These are phyloP conservation scores for Rhodomyrtus psidioides DNA, from an alignment of 441 rosid species.

Conservation along the genomic window DNA sequence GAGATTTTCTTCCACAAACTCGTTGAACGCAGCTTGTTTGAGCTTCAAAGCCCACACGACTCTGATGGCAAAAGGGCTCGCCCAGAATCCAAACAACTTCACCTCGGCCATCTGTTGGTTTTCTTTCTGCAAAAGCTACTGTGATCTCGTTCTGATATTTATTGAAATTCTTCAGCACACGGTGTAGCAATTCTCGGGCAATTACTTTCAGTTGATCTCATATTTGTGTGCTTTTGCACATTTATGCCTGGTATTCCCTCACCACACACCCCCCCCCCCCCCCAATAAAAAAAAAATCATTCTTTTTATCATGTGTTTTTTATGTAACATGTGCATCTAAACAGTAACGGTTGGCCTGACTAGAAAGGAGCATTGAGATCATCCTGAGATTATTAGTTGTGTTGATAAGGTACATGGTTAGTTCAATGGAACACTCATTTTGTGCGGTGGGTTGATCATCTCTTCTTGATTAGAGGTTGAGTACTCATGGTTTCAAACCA, in stretches of 20 bases:
- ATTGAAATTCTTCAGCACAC: background rate
- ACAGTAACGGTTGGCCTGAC: background rate
- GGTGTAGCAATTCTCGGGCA: background rate
- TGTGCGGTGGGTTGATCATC: background rate
- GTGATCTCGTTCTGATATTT: background rate
- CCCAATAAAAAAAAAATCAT: too few species aligned
- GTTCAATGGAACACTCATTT: background rate
- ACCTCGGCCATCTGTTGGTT: background rate
- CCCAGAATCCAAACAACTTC: slow-evolving; percentile 14
- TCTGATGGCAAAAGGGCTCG: slow-evolving; percentile 4
- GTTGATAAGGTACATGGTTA: background rate
- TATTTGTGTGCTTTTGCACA: background rate
- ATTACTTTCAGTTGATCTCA: background rate
- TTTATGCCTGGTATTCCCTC: background rate
- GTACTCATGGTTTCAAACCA: background rate
- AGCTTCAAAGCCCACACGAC: slow-evolving; percentile 11
- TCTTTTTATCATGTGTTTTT: background rate
- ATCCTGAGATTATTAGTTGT: background rate
- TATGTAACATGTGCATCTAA: background rate
- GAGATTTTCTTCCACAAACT: slow-evolving; percentile 5
- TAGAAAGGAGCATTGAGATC: background rate
- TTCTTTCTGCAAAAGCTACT: background rate
- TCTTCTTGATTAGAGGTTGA: background rate
- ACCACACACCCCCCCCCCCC: too few species aligned
- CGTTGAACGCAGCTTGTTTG: background rate